phyloP scores from a whole-genome alignment of 108 stramenopile genomes.

The Aurantiochytrium sp. region DNA sequence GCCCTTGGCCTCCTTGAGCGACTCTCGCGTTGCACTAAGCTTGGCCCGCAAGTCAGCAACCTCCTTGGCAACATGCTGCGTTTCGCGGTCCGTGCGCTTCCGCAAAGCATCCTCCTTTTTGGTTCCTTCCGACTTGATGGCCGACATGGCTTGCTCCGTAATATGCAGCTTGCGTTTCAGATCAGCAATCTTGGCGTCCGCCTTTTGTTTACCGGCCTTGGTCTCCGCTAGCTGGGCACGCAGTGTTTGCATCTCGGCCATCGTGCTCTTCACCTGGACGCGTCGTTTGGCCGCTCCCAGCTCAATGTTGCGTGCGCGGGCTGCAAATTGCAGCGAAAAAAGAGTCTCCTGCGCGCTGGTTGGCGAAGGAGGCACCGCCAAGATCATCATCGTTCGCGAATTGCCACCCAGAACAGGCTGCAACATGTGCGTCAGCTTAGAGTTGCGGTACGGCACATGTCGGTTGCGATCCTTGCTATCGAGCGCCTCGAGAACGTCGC shows the following conservation, averaged over 20 bases:
- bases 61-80: neutral
- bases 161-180: neutral
- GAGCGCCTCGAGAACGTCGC: slow-evolving; percentile 93
- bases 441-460: slow-evolving; percentile 58
- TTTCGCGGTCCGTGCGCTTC: neutral
- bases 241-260: neutral
- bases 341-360: slow-evolving; percentile 37
- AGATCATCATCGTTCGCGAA: slow-evolving; percentile 40
- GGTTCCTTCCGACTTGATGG: neutral
- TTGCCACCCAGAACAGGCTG: slow-evolving; percentile 28
- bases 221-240: neutral
- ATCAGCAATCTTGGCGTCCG: neutral
- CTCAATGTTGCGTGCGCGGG: slow-evolving; percentile 28
- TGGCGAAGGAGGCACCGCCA: slow-evolving; percentile 19
- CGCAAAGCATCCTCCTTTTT: neutral
- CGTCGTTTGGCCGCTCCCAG: neutral
- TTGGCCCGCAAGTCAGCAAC: neutral
- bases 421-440: slow-evolving; percentile 50
- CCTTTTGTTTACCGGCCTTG: neutral
- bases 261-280: neutral
- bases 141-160: neutral
- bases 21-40: neutral
- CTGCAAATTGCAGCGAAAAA: slow-evolving; percentile 38
- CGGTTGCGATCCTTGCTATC: slow-evolving; percentile 31
- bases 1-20: neutral